phyloP scores from a whole-genome alignment of 2,329 filamentous ascomycete genomes.

The Cercospora brassicicola region DNA sequence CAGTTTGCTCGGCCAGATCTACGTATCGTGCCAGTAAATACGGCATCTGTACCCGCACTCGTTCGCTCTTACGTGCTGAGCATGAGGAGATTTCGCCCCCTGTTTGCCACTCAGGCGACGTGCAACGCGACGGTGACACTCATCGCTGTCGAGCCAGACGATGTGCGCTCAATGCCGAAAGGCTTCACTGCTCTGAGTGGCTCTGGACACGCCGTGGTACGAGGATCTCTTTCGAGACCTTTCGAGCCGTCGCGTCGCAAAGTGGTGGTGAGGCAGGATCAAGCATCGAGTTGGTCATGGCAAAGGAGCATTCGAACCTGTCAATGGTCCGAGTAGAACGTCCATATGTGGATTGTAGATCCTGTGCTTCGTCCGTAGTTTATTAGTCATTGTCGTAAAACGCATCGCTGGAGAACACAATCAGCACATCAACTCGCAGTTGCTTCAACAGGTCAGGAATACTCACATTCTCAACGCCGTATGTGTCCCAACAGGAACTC shows the following conservation, averaged over 20 bases:
- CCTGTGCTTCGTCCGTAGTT: background rate
- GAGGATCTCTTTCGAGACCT: background rate
- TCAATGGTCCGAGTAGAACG: background rate
- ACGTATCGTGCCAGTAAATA: background rate
- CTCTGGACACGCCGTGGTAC: background rate
- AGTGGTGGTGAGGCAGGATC: background rate
- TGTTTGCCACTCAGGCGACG: background rate
- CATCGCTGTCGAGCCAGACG: background rate
- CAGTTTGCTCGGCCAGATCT: background rate
- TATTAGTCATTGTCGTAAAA: background rate
- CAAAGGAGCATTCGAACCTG: background rate
- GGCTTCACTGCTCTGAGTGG: background rate
- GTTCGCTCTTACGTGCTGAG: background rate
- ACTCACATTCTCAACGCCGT: slow-evolving; percentile 2
- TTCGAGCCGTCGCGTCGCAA: background rate
- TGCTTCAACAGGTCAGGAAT: background rate
- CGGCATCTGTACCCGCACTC: background rate
- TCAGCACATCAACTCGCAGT: background rate
- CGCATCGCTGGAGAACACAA: background rate
- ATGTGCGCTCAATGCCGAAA: background rate
- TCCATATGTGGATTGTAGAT: background rate
- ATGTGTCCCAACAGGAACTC: slow-evolving; percentile 7
- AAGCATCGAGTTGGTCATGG: background rate
- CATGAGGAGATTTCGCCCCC: background rate
- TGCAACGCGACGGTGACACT: background rate